Base-by-base conservation (phyloP, 768 basidiomycete genomes). In the Galerina sulciceps region DNA sequence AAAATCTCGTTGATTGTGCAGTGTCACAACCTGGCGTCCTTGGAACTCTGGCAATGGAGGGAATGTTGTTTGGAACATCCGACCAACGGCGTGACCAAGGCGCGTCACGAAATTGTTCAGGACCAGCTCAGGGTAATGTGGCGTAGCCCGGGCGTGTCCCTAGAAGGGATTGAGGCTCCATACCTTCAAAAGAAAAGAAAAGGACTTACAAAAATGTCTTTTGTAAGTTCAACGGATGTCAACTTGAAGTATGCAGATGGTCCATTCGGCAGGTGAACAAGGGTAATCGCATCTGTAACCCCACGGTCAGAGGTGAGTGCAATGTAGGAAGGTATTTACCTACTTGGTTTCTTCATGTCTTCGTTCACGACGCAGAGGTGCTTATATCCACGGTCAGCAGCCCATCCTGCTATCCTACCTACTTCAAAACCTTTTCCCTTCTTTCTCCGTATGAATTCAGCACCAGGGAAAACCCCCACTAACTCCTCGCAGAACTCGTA, bases 1-100 rank as follows among this genome's bases (percentile, higher is more conserved):
- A 75, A 99, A 99, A 76, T 99, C 97, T 46, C 97, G 86, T 71
- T 97, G 95, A 69, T 98, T 98, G 70, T 99, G 97, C 17, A 99
- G 79, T 2, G 96, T 97, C 11, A 99, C 96, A 10, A 98, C 96
- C 73, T 99, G 97, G 31, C 97, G 79, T 35, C 97, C 97, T 75
- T 94, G 89, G 69, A 97, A 98, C 71, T 97, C 93, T 0, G 95
- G 94, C 61, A 96, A 78, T 6, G 93, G 94, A 15, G 97, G 97
- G 77, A 98, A 99, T 18, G 95, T 83, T 1, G 95, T 95, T 66
- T 97, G 96, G 76, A 99, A 96, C 82, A 99, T 90, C 22, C 94
- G 85, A 14, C 97, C 97, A 50, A 98, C 87, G 14, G 89, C 87
- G 69, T 97, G 93, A 41, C 97, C 97, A 17, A 99, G 86, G 13